Base-by-base conservation (phyloP, 2,329 filamentous ascomycete genomes). In the Monilinia laxa region DNA sequence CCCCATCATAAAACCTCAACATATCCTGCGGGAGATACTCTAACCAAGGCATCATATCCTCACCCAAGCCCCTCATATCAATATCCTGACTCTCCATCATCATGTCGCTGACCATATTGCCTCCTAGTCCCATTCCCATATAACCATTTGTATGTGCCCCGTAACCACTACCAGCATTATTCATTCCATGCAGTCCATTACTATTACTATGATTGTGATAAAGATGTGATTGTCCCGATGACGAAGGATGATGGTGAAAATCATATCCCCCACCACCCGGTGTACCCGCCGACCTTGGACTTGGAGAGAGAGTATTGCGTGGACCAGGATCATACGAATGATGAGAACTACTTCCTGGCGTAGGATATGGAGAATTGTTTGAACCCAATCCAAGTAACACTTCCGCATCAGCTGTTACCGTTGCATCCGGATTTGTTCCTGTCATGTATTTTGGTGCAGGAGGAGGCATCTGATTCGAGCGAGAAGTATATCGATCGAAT, bases 61-160 rank as follows among this genome's bases (percentile, higher is more conserved):
- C 84, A 1, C 86, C 87, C 23, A 93, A 78, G 5, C 85, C 80
- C 31, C 84, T 86, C 81, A 93, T 89, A 70, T 93, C 90, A 45
- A 94, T 86, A 70, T 93, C 90, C 70, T 91, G 90, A 68, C 86
- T 89, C 75, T 92, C 87, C 70, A 93, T 91, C 69, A 90, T 87
- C 78, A 93, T 89, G 70, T 79, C 52, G 0, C 78, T 57, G 75
- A 68, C 52, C 42, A 35, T 14, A 25, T 57, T 18, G 18, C 70
- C 71, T 6, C 72, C 73, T 0, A 76, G 70, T 11, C 74, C 72
- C 60, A 76, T 71, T 7, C 74, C 72, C 60, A 71, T 65, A 58
- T 69, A 71, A 58, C 65, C 58, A 70, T 68, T 67, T 54, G 67
- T 23, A 49, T 60, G 25, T 9, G 57, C 42, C 20, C 59, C 59